Base-by-base conservation (phyloP, 345 rosid genomes). In the Syzygium grande region DNA sequence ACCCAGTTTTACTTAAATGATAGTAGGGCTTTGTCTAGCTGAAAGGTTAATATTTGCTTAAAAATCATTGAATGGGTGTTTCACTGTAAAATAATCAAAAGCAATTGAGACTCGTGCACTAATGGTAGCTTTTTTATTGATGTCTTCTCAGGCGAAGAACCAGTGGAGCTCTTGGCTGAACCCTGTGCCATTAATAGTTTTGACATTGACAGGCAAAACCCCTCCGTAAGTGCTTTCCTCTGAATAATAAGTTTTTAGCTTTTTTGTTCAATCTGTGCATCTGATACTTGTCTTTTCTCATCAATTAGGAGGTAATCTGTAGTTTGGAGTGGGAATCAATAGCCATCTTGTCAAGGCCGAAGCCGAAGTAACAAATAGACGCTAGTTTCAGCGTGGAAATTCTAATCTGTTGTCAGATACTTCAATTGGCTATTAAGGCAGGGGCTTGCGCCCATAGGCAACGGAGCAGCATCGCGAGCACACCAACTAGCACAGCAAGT, bases 121-220 rank as follows among this genome's bases (percentile, higher is more conserved):
- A 19, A 73, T 1, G 4, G 46, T 73, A 19, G 49, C 49, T 19
- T 73, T 73, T 22, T 22, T 73, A 25, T 73, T 63, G 58, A 56
- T 27, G 54, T 51, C 34, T 41, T 51, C 55, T 41, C 91, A 97
- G 98, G 96, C 51, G 96, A 95, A 90, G 95, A 95, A 88, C 95
- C 94, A 6, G 52, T 89, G 11, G 98, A 97, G 92, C 95, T 96
- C 78, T 86, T 96, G 86, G 95, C 98, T 52, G 99, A 96, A 90
- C 98, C 98, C 30, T 97, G 98, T 92, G 98, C 98, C 52, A 93
- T 97, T 85, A 97, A 97, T 91, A 92, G 99, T 93, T 96, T 97
- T 87, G 99, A 96, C 94, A 95, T 96, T 63, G 97, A 97, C 91
- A 88, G 84, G 34, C 98, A 94, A 84, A 96, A 93, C 85, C 97